Evolutionary conservation across 1,139 yeast species (phyloP), one percentile per base, ranked within the genome.

Genomic region (Kluyveromyces sp.): DNA sequence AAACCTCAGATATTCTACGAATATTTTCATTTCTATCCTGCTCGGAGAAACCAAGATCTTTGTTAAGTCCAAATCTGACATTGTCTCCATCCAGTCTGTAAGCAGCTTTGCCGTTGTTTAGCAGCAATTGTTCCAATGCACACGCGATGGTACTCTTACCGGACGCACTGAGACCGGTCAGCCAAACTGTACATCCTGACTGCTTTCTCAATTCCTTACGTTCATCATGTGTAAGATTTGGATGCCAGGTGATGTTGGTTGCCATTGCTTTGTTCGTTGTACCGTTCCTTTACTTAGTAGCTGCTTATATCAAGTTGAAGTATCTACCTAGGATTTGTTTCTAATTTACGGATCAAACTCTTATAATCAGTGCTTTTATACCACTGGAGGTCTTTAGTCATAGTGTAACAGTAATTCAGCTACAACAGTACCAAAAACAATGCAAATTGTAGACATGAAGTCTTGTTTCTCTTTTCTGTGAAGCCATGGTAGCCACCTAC

Each of bases 101-200:
- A 26, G 95, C 77, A 52, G 79, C 74, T 52, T 82, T 68, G 22
- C 81, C 78, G 54, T 78, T 65, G 53, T 80, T 77, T 51, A 89
- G 73, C 47, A 89, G 70, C 47, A 78, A 71, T 67, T 85, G 94
- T 66, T 89, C 97, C 47, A 89, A 74, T 4, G 95, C 96, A 64
- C 95, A 85, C 2, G 97, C 97, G 61, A 89, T 84, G 44, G 96
- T 89, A 57, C 92, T 81, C 66, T 89, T 89, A 49, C 97, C 97
- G 44, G 94, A 83, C 6, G 97, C 97, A 49, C 95, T 84, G 52
- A 89, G 74, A 2, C 97, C 97, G 9, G 97, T 89, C 56, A 89
- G 74, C 97, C 97, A 89, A 35, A 89, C 73, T 19, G 97, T 89
- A 48, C 85, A 82, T 41, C 97, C 97, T 49, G 75, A 75, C 69